A percentile compares a stretch with the other conserved stretches of the same genome.
These are phyloP conservation scores for Terfezia boudieri DNA, from an alignment of 495 filamentous ascomycete species.

Conservation along the genomic window DNA sequence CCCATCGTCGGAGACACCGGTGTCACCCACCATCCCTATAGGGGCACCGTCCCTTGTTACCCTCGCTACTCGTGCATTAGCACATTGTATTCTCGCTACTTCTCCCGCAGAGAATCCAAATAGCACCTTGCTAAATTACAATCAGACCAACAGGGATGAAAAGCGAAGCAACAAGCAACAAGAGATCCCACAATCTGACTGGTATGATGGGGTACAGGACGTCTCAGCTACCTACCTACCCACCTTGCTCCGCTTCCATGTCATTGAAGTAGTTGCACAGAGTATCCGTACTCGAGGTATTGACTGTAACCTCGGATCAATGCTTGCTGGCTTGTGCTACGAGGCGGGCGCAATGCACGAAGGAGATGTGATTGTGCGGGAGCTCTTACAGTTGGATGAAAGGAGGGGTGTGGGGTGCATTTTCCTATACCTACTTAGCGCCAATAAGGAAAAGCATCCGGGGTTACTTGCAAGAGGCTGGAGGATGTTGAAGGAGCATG, in stretches of 20 bases:
- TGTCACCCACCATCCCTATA: neutral
- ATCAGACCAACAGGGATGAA: neutral
- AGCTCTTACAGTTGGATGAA: neutral
- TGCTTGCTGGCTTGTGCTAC: neutral
- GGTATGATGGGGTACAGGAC: neutral
- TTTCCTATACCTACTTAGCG: too few species aligned
- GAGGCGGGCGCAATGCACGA: neutral
- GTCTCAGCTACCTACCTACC: neutral
- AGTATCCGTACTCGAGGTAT: neutral
- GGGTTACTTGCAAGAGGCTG: too few species aligned
- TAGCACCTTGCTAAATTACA: neutral
- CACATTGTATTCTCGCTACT: neutral
- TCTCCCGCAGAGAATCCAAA: neutral
- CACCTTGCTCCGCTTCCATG: neutral
- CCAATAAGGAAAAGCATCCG: too few species aligned
- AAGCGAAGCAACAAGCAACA: neutral
- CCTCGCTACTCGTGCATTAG: neutral
- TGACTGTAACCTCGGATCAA: neutral
- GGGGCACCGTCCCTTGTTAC: neutral
- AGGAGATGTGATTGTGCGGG: neutral
- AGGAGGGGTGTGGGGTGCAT: neutral
- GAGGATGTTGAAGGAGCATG: too few species aligned
- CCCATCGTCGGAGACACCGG: too few species aligned
- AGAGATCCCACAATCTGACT: neutral
- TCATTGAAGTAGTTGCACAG: neutral